phyloP scores from a whole-genome alignment of 208 protist species.

The Leishmania braziliensis region DNA sequence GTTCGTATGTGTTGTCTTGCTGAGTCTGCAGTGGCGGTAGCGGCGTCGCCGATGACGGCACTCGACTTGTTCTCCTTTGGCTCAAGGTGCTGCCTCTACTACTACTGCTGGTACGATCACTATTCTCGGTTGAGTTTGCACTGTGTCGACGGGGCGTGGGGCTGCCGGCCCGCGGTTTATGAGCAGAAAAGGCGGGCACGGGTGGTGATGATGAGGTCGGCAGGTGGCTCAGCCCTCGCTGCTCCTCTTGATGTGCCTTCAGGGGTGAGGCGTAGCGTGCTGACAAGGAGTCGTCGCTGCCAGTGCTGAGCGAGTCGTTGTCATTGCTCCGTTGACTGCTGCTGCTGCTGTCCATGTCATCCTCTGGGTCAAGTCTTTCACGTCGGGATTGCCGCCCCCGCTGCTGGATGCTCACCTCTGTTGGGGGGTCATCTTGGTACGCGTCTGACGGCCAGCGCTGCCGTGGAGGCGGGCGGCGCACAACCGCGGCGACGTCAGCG shows the following conservation, averaged over 20 bases:
- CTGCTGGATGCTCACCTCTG: conserved; percentile 23
- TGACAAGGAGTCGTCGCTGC: conserved; percentile 12
- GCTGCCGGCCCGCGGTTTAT: background rate
- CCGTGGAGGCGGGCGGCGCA: conserved; percentile 14
- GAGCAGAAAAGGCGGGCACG: background rate
- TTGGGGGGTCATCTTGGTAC: conserved; percentile 31
- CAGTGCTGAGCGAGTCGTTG: background rate
- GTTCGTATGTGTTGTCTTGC: background rate
- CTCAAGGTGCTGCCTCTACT: background rate
- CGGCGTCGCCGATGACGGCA: background rate
- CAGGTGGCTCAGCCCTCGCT: background rate
- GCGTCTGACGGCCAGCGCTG: conserved; percentile 36
- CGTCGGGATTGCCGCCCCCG: conserved; percentile 4
- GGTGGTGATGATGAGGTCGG: background rate
- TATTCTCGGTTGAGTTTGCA: background rate
- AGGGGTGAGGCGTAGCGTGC: conserved; percentile 11
- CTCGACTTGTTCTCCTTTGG: conserved; percentile 1
- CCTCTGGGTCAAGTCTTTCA: conserved; percentile 32
- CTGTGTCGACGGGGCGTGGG: conserved; percentile 3
- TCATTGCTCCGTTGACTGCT: conserved; percentile 1
- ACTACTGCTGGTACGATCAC: background rate
- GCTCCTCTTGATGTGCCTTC: conserved; percentile 4
- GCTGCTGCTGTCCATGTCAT: conserved; percentile 33
- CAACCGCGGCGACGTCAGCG: background rate
- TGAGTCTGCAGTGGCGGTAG: conserved; percentile 6